Conservation (phyloP, 164 flowering plant genomes). For the Taxillus chinensis region DNA sequence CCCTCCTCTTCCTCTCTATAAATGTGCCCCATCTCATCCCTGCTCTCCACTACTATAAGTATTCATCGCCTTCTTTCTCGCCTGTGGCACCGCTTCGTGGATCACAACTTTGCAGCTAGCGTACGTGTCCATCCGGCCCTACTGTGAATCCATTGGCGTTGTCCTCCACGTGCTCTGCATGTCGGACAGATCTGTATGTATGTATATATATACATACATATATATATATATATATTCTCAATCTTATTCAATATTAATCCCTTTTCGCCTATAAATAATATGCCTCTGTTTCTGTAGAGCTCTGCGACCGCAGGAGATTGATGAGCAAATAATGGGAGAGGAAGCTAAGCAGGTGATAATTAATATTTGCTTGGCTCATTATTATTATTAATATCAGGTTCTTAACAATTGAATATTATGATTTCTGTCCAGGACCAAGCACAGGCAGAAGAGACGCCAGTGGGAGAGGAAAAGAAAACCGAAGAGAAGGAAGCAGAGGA, state of each 20-base stretch:
- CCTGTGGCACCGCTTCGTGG: not conserved
- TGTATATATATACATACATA: no score
- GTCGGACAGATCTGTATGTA: no score
- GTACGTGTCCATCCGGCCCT: not conserved
- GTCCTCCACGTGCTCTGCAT: no score
- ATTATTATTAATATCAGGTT: not conserved
- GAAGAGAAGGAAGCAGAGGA: slow-evolving; percentile 15
- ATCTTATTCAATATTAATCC: not conserved
- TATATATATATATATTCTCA: no score
- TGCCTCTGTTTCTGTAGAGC: not conserved
- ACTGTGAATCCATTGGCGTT: no score
- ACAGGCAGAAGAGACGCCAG: slow-evolving; percentile 28
- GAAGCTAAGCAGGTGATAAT: slow-evolving; percentile 44
- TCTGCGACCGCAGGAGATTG: not conserved
- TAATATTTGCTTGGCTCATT: not conserved
- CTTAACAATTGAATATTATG: not conserved
- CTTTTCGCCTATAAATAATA: not conserved
- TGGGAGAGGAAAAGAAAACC: slow-evolving; percentile 27
- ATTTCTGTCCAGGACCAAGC: slow-evolving; percentile 11
- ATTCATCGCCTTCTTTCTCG: not conserved
- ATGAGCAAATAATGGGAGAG: slow-evolving; percentile 44
- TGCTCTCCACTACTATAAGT: not conserved
- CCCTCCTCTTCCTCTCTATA: not conserved
- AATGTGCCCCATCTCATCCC: not conserved
- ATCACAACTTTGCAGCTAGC: not conserved